Conservation (phyloP, 202 grass and related monocot genomes). For the Panicum virgatum region DNA sequence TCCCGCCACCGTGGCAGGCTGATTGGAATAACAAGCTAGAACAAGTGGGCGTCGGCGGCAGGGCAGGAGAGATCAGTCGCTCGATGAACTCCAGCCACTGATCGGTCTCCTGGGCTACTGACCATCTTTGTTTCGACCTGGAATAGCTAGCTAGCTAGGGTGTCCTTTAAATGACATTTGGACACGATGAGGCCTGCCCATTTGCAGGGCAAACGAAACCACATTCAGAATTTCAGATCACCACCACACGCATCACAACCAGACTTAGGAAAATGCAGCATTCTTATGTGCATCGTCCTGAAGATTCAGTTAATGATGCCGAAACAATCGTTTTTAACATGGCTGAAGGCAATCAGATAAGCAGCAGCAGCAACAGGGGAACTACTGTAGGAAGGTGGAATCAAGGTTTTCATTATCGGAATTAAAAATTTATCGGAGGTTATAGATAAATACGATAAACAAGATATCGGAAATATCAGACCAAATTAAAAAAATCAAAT, state of each 20-base stretch:
- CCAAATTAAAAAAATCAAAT: too few species aligned
- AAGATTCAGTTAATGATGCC: neutral
- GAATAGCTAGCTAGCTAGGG: neutral
- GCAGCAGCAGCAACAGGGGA: neutral
- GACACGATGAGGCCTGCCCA: neutral
- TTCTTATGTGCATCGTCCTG: neutral
- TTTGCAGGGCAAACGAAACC: neutral
- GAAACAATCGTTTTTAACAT: neutral
- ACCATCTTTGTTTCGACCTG: neutral
- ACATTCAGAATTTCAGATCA: neutral
- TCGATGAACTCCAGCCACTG: neutral
- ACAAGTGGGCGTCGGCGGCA: conserved; percentile 10
- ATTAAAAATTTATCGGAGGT: too few species aligned
- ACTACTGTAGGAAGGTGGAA: neutral
- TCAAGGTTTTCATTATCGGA: too few species aligned
- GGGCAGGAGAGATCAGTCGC: neutral
- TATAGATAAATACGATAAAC: too few species aligned
- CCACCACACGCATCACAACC: too few species aligned
- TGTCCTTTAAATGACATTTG: neutral
- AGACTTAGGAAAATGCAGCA: neutral
- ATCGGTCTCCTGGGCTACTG: too few species aligned
- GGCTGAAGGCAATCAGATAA: neutral
- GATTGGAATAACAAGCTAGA: neutral
- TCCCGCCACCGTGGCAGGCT: neutral
- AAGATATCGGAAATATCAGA: too few species aligned